Conservation (phyloP, 75 land plant genomes). For the Pinus tabuliformis region DNA sequence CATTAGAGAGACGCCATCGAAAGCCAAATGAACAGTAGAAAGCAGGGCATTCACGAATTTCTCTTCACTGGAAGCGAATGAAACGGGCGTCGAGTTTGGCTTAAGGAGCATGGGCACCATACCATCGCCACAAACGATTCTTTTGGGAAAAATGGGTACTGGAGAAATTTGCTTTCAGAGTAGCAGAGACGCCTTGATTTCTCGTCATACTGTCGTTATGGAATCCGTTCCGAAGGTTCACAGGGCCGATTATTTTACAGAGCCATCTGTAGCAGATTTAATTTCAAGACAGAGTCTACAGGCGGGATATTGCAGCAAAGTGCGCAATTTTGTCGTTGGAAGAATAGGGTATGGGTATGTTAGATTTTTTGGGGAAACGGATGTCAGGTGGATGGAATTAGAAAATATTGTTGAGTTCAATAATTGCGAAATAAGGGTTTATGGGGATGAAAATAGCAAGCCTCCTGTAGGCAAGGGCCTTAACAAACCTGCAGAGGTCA, state of each 20-base stretch:
- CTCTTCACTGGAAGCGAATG: too few species aligned
- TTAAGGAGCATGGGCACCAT: too few species aligned
- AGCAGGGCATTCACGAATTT: too few species aligned
- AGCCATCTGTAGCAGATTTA: slow-evolving; percentile 72
- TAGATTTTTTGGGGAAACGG: slow-evolving; percentile 81
- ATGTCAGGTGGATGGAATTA: slow-evolving; percentile 83
- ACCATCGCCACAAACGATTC: too few species aligned
- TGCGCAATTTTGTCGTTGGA: slow-evolving; percentile 75
- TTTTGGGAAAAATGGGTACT: too few species aligned
- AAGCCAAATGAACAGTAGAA: too few species aligned
- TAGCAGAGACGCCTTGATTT: background rate
- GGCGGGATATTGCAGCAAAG: slow-evolving; percentile 74
- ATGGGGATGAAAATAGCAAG: slow-evolving; percentile 81
- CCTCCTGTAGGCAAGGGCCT: slow-evolving; percentile 86
- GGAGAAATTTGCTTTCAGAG: background rate
- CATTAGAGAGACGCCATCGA: too few species aligned
- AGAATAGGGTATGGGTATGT: slow-evolving; percentile 82
- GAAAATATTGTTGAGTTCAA: slow-evolving; percentile 76
- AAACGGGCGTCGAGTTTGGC: too few species aligned
- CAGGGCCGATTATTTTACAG: slow-evolving; percentile 65
- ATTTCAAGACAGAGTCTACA: slow-evolving; percentile 50
- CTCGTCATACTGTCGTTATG: slow-evolving; percentile 4
- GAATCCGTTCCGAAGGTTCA: slow-evolving; percentile 60
- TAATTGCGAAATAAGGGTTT: slow-evolving; percentile 73
- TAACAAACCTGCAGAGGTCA: slow-evolving; percentile 94